Evolutionary conservation across 1,284 basidiomycete genomes (phyloP).

Genomic region (Agaricales sp.): DNA sequence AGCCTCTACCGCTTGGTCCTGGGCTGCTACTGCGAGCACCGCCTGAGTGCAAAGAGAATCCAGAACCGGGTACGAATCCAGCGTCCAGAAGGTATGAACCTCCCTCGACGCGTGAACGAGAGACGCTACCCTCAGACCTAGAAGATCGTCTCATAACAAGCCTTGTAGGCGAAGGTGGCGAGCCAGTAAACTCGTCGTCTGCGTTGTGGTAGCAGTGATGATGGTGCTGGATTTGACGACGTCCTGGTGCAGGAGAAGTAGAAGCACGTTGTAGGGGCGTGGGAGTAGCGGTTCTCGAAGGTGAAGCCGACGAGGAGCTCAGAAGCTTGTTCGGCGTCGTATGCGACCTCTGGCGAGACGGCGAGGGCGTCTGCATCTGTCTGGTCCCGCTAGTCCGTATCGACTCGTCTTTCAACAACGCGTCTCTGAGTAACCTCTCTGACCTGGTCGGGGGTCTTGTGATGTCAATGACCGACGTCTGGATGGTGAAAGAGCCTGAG

Average conservation of each 20-base stretch:
- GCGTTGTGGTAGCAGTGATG: constrained; percentile 5
- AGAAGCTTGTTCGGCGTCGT: constrained; percentile 14
- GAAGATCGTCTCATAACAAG: not conserved
- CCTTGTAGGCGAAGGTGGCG: not conserved
- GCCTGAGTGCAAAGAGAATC: not conserved
- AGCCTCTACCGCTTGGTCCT: constrained; percentile 1
- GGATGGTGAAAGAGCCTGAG: not conserved
- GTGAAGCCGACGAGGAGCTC: constrained; percentile 17
- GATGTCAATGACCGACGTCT: not conserved
- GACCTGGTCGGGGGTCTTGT: constrained; percentile 17
- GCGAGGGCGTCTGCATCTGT: constrained; percentile 13
- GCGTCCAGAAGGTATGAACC: no score
- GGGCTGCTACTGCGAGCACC: not conserved
- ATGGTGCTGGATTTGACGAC: no score
- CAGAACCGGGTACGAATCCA: not conserved
- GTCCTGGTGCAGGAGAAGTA: not conserved
- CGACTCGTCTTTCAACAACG: constrained; percentile 40
- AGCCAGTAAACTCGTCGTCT: not conserved
- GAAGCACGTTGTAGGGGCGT: not conserved
- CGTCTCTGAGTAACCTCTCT: constrained; percentile 45
- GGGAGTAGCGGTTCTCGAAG: constrained; percentile 14
- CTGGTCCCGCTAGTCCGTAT: constrained; percentile 13
- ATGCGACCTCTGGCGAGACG: constrained; percentile 4
- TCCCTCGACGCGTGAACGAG: no score
- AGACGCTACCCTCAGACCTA: not conserved